Evolutionary conservation across 345 rosid genomes (phyloP), one percentile per base, ranked within the genome.

Genomic region (Kandelia obovata): DNA sequence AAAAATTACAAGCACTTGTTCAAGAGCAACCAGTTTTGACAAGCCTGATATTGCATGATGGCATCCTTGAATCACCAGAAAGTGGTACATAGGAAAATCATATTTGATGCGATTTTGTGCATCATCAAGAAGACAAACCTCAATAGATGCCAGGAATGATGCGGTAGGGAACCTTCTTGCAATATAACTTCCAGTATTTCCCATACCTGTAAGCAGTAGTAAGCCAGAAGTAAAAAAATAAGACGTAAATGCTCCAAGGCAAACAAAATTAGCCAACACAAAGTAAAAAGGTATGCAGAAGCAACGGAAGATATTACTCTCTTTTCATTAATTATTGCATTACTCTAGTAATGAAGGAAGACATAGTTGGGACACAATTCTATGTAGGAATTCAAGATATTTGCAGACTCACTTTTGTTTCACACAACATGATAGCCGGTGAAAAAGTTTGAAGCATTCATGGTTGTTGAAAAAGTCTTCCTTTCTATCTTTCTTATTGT

Each of bases 101-200:
- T 58, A 27, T 58, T 20, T 43, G 21, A 17, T n/a, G 46, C 17
- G 26, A 69, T 62, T 39, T n/a, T 37, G 51, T 26, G 31, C 28
- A 1, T 5, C 39, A 25, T 53, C 76, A 16, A 32, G 2, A 27
- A 53, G 27, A 25, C 6, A 57, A 32, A 47, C 68, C 72, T 89
- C 83, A 91, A 78, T 87, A 88, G 64, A 94, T 71, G 68, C 92
- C 98, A 0, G 98, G 97, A 80, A 94, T 74, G 70, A 94, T 77
- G 60, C 84, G 81, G 78, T 84, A 78, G 2, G 75, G 83, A 49
- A 91, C 96, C 91, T 87, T 94, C 78, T 85, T 89, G 70, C 97
- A 91, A 53, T 94, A 94, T 52, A 73, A 61, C 71, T 86, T 84
- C 94, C 89, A 88, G 79, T 80, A 85, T 69, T 87, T 94, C 46